Base-by-base conservation (phyloP, 2,329 filamentous ascomycete genomes). In the Lasiodiplodia sp. region DNA sequence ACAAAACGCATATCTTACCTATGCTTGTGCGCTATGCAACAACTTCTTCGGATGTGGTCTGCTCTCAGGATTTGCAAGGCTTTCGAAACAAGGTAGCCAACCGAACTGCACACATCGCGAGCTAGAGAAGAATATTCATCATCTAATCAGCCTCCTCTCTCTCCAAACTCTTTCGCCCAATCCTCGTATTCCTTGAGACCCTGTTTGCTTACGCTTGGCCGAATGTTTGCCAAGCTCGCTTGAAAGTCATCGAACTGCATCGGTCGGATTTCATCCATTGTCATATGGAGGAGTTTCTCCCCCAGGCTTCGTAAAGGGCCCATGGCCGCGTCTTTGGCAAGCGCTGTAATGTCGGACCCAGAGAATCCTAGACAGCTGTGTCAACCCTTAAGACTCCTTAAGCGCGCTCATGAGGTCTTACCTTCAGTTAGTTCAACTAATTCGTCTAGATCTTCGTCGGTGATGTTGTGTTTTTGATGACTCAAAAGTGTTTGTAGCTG, bases 271-370 rank as follows among this genome's bases (percentile, higher is more conserved):
- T 98, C 89, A 70, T 99, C 96, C 87, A 96, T 97, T 0, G 91
- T 92, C 86, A 96, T 98, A 72, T 92, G 90, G 40, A 99, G 85
- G 37, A 99, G 83, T 51, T 92, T 93, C 78, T 98, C 96, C 31
- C 96, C 96, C 2, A 98, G 84, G 66, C 93, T 95, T 38, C 96
- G 88, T 14, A 99, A 83, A 0, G 96, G 96, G 0, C 96, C 95
- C 96, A 99, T 99, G 2, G 96, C 96, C 10, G 96, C 96, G 77
- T 99, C 96, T 81, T 99, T 99, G 8, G 96, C 96, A 10, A 99
- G 84, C 1, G 96, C 94, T 25, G 96, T 98, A 72, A 99, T 97
- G 76, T 99, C 96, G 2, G 94, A 97, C 55, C 96, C 96, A 10
- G 94, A 97, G 81, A 97, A 99, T n/a, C 94, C 94, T 97, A 53